Base-by-base conservation (phyloP, 495 filamentous ascomycete genomes). In the Neurospora sp. region DNA sequence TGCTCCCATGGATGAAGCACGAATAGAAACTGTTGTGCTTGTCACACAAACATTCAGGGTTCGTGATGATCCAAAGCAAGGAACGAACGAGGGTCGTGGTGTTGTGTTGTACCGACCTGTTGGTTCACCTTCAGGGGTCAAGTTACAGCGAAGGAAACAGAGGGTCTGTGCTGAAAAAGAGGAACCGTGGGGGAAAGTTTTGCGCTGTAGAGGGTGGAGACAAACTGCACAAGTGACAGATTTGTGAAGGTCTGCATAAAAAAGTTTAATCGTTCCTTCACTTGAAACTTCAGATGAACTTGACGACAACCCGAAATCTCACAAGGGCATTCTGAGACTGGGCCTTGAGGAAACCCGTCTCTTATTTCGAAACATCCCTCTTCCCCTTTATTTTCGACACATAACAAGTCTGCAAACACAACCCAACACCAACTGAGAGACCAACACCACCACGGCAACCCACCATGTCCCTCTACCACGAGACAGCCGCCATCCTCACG, bases 391-490 rank as follows among this genome's bases (percentile, higher is more conserved):
- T 2, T 8, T 1, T 35, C 27, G 3, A 16, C 20, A 12, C 6
- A 53, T 6, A 61, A 1, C 7, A 35, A 31, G 27, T 65, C 5
- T 9, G 0, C 27, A 35, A 65, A 65, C 22, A 65, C 6, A 31
- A 35, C 12, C 0, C 53, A 18, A 16, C 53, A 37, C 14, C 53
- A 12, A 65, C 53, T 35, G 53, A 35, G 14, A 61, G 14, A 20
- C 18, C 42, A n/a, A n/a, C 18, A 45, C 27, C 2, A 20, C 35
- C 71, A 53, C 27, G 0, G 8, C 42, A 16, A 65, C 6, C 53
- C 53, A 61, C 5, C 70, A 80, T 99, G 96, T 97, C 95, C 68
- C 92, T 99, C 73, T 99, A 99, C 82, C 91, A 96, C 80, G 96
- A 99, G 82, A 91, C 94, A 35, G 93, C 92, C 4, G 82, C 85